Base-by-base conservation (phyloP, 83 land plant species). In the Picea engelmannii region DNA sequence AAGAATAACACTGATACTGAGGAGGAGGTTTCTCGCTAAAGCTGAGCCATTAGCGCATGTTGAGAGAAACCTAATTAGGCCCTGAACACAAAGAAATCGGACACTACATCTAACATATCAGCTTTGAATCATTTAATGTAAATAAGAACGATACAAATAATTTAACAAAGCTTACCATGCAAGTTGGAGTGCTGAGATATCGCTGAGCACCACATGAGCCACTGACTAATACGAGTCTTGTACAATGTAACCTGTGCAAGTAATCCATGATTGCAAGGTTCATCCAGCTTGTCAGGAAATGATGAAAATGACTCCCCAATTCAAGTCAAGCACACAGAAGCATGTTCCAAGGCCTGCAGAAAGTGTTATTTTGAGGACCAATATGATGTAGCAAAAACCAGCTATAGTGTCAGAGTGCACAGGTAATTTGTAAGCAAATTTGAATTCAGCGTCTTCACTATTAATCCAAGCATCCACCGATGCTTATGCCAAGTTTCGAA, bases 1-100 rank as follows among this genome's bases (percentile, higher is more conserved):
- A 42, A 98, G 90, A 58, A 87, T 92, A 59, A 92, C 89, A 83
- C 99, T 98, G 44, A 96, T 90, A 17, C 95, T 95, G 6, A 94
- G 88, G 23, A 89, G 87, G 0, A 95, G 90, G 17, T 97, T 97
- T 9, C 98, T 93, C 27, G 92, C 95, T 65, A 90, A 62, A 11
- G 99, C 88, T 49, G 99, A 98, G 3, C 99, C 99, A 86, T 93
- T 94, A 42, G 98, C 99, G 88, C 98, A 98, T 23, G 95, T 96
- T 47, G 99, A 94, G 18, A 98, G 91, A 61, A 98, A 87, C 24
- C 99, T 93, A 23, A 98, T 98, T 83, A 98, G 88, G n/a, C 98
- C 99, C 99, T 98, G 94, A 82, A 90, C 47, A 7, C 49, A n/a
- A 69, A 61, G 61, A 68, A 47, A 66, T 24, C 63, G 17, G 16